These are phyloP conservation scores for Sporisorium iseilematis-ciliati DNA, from an alignment of 1,284 basidiomycete genomes.

Conservation along the genomic window DNA sequence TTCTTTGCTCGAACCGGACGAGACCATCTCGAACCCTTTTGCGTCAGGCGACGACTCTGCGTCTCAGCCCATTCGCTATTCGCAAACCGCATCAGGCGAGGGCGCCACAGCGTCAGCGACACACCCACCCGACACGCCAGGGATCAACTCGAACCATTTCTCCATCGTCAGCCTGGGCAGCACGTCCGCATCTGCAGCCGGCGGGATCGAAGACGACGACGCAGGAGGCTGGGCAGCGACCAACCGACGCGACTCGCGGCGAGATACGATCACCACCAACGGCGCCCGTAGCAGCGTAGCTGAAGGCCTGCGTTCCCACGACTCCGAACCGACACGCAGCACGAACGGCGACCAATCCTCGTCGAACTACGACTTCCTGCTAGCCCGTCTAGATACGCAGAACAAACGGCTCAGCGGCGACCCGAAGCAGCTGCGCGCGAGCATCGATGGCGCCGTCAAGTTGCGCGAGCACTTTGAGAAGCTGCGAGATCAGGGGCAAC, in stretches of 20 bases:
- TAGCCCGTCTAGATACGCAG: constrained; percentile 58
- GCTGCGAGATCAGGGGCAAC: constrained; percentile 46
- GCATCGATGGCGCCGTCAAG: constrained; percentile 63
- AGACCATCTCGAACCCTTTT: constrained; percentile 64
- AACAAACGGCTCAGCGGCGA: constrained; percentile 59
- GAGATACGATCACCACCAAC: constrained; percentile 42
- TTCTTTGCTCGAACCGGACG: constrained; percentile 61
- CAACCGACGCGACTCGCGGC: constrained; percentile 23
- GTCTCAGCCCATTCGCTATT: constrained; percentile 25
- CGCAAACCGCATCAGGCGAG: constrained; percentile 9
- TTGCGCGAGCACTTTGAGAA: constrained; percentile 64
- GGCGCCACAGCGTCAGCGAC: neutral
- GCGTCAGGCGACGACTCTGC: constrained; percentile 25
- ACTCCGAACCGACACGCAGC: constrained; percentile 12
- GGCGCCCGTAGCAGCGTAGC: constrained; percentile 15
- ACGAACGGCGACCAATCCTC: constrained; percentile 11
- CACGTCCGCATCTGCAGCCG: constrained; percentile 9
- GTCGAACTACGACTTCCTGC: constrained; percentile 60
- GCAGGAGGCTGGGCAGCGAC: constrained; percentile 18
- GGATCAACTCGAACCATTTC: constrained; percentile 51
- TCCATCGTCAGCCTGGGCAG: constrained; percentile 53
- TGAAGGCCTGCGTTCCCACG: constrained; percentile 13
- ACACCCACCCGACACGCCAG: constrained; percentile 27
- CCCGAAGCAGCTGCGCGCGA: constrained; percentile 59
- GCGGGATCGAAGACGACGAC: neutral